Evolutionary conservation across 2,329 filamentous ascomycete species (phyloP).

Genomic region (Pseudogymnoascus sp.): DNA sequence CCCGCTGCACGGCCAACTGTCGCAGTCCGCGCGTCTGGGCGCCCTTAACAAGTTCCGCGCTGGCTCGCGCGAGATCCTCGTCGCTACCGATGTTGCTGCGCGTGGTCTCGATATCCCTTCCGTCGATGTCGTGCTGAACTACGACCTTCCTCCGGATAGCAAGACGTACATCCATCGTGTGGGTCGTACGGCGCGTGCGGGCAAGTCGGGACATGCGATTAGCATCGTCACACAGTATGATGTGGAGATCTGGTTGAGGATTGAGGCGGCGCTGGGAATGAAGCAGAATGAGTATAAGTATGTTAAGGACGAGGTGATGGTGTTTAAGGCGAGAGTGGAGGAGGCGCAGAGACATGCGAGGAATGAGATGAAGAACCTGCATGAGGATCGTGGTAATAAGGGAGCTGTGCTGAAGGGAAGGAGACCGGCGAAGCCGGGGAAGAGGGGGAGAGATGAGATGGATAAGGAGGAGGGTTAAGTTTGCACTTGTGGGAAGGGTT

Average conservation of each 20-base stretch:
- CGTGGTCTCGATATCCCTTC: conserved; percentile 86
- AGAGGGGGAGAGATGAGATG: conserved; percentile 43
- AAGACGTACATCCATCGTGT: conserved; percentile 91
- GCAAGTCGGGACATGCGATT: conserved; percentile 74
- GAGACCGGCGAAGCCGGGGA: conserved; percentile 44
- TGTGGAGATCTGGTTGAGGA: conserved; percentile 69
- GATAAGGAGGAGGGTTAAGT: conserved; percentile 29
- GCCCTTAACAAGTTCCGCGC: conserved; percentile 85
- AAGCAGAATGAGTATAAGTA: conserved; percentile 63
- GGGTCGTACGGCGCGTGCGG: conserved; percentile 78
- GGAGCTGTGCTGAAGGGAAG: conserved; percentile 41
- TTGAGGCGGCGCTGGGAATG: conserved; percentile 75
- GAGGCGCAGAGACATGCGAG: conserved; percentile 77
- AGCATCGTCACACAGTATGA: conserved; percentile 84
- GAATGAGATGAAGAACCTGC: conserved; percentile 71
- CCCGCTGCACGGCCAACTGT: conserved; percentile 85
- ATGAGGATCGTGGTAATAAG: conserved; percentile 55
- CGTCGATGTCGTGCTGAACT: conserved; percentile 84
- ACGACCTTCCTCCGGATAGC: conserved; percentile 73
- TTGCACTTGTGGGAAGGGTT: neutral
- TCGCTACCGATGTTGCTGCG: conserved; percentile 89
- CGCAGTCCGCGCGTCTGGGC: conserved; percentile 77
- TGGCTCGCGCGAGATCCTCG: conserved; percentile 73
- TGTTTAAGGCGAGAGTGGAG: conserved; percentile 68
- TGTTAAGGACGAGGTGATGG: conserved; percentile 77